Evolutionary conservation across 495 filamentous ascomycete genomes (phyloP).

Genomic region (Penicillium cinerascens): DNA sequence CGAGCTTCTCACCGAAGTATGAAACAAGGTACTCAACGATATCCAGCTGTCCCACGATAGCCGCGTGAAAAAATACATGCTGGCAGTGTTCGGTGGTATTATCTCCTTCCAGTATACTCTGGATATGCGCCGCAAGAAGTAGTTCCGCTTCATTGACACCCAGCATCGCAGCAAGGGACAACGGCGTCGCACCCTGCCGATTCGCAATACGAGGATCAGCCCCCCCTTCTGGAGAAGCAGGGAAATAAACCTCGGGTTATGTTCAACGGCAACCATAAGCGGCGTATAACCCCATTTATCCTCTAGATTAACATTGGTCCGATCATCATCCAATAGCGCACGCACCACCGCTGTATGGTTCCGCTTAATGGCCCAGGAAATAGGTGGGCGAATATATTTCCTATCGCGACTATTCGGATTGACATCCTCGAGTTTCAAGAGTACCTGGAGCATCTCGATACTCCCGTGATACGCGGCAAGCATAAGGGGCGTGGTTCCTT

Average conservation of each 20-base stretch:
- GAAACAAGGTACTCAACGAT: constrained; percentile 18
- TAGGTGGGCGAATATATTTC: constrained; percentile 27
- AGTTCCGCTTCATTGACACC: background rate
- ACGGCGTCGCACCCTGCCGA: constrained; percentile 15
- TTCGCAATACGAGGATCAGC: constrained; percentile 18
- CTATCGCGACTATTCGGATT: constrained; percentile 20
- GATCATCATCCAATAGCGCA: constrained; percentile 13
- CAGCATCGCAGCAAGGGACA: constrained; percentile 8
- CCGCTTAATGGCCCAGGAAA: constrained; percentile 36
- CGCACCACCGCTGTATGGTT: constrained; percentile 27
- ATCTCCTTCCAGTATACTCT: constrained; percentile 17
- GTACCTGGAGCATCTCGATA: constrained; percentile 5
- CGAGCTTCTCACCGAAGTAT: constrained; percentile 16
- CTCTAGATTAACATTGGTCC: constrained; percentile 20
- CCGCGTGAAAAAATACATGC: constrained; percentile 24
- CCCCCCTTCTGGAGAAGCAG: constrained; percentile 6
- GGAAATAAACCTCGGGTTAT: constrained; percentile 5
- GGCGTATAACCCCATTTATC: constrained; percentile 21
- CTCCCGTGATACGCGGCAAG: constrained; percentile 19
- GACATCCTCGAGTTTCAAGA: constrained; percentile 9
- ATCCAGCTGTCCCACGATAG: constrained; percentile 19
- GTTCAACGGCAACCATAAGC: constrained; percentile 13
- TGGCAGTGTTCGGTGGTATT: constrained; percentile 15
- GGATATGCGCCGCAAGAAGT: constrained; percentile 20
- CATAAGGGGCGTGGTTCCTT: constrained; percentile 18